phyloP scores from a whole-genome alignment of 352 stramenopile species.

The Thalassiosira hispida region DNA sequence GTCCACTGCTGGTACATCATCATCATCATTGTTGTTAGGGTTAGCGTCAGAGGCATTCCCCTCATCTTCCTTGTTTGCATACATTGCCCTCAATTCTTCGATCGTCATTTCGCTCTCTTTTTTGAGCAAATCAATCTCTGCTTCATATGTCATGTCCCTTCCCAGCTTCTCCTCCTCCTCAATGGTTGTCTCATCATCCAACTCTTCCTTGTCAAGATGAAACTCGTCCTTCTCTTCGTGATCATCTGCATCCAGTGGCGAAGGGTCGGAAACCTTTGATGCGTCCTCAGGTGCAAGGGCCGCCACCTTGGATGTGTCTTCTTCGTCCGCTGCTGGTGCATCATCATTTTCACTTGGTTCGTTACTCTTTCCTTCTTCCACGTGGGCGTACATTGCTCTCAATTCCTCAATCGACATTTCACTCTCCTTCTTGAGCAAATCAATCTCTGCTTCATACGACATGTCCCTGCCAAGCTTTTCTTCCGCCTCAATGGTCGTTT shows the following conservation, averaged over 20 bases:
- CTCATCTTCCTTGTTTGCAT: slow-evolving; percentile 50
- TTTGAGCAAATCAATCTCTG: slow-evolving; percentile 85
- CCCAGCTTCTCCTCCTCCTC: slow-evolving; percentile 85
- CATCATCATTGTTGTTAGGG: not conserved
- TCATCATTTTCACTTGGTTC: too few species aligned
- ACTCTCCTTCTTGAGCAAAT: slow-evolving; percentile 88
- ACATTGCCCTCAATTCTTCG: slow-evolving; percentile 88
- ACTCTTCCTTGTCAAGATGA: slow-evolving; percentile 57
- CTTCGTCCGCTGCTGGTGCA: not conserved
- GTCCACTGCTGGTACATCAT: not conserved
- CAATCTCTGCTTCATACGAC: slow-evolving; percentile 87
- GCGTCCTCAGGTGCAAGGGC: not conserved
- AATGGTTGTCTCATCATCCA: slow-evolving; percentile 91
- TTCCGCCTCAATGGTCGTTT: slow-evolving; percentile 91
- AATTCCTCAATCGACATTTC: slow-evolving; percentile 93
- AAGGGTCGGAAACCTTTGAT: slow-evolving; percentile 1
- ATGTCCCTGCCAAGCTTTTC: slow-evolving; percentile 84
- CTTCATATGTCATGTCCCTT: slow-evolving; percentile 63
- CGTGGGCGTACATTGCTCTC: slow-evolving; percentile 77
- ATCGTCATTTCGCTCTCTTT: slow-evolving; percentile 87
- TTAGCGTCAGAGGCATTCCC: not conserved
- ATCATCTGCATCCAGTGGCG: slow-evolving; percentile 43
- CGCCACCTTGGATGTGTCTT: slow-evolving; percentile 8
- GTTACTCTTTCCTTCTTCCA: too few species aligned
- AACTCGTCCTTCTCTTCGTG: slow-evolving; percentile 69